These are phyloP conservation scores for Phytophthora palmivora DNA, from an alignment of 352 stramenopile species.

Conservation along the genomic window DNA sequence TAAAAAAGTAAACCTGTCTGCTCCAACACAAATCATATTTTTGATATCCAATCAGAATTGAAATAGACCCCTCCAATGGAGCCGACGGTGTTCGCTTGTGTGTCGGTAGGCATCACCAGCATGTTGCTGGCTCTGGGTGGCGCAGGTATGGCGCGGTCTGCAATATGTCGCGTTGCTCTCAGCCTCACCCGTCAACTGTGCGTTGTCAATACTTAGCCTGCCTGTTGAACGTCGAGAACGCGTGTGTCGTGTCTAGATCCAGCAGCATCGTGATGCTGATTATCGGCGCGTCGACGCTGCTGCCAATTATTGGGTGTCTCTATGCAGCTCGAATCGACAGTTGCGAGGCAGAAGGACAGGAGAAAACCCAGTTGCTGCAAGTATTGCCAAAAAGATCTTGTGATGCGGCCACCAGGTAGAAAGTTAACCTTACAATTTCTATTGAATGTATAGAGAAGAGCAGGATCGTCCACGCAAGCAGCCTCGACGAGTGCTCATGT, in stretches of 20 bases:
- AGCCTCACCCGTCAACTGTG: too few species aligned
- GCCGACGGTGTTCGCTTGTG: conserved; percentile 63
- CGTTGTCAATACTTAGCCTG: conserved; percentile 42
- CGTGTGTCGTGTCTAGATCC: conserved; percentile 46
- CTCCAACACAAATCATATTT: too few species aligned
- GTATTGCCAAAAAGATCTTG: conserved; percentile 14
- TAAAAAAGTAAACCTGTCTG: too few species aligned
- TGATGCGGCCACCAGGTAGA: neutral
- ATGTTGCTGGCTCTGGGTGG: conserved; percentile 54
- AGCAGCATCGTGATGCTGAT: conserved; percentile 74
- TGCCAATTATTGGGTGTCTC: conserved; percentile 58
- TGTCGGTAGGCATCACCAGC: conserved; percentile 49
- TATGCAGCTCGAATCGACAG: conserved; percentile 46
- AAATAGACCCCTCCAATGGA: conserved; percentile 41
- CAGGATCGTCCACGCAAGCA: conserved; percentile 11
- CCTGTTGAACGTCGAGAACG: conserved; percentile 42
- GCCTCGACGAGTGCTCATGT: conserved; percentile 54
- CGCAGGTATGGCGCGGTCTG: conserved; percentile 28
- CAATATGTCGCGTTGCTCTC: neutral
- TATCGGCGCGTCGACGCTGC: conserved; percentile 55
- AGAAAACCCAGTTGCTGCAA: conserved; percentile 50
- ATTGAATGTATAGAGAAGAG: conserved; percentile 24
- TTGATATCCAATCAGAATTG: conserved; percentile 20
- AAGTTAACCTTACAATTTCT: neutral
- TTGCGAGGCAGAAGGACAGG: conserved; percentile 20